phyloP scores from a whole-genome alignment of 2,329 filamentous ascomycete genomes.

The Aspergillus cejpii region DNA sequence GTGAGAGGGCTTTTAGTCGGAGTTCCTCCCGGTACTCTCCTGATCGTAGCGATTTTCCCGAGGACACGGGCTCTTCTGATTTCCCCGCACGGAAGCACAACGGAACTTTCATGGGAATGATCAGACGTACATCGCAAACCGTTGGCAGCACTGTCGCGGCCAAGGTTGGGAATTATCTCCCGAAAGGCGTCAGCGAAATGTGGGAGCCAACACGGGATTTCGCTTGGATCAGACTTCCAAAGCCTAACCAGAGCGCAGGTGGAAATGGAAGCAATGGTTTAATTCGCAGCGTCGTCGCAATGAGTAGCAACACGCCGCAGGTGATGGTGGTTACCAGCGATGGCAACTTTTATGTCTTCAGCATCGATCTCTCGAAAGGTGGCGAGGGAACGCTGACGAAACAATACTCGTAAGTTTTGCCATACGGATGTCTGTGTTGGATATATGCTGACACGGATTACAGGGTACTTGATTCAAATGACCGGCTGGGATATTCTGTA shows the following conservation, averaged over 20 bases:
- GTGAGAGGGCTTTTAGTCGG: constrained; percentile 23
- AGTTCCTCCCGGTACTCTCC: constrained; percentile 24
- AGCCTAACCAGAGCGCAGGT: constrained; percentile 40
- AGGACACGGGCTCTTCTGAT: constrained; percentile 29
- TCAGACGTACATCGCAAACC: constrained; percentile 89
- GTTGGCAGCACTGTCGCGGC: constrained; percentile 84
- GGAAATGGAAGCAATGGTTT: constrained; percentile 46
- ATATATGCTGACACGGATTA: constrained; percentile 4
- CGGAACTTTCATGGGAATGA: constrained; percentile 80
- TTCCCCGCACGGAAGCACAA: constrained; percentile 46
- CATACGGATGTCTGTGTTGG: neutral
- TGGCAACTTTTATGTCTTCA: constrained; percentile 89
- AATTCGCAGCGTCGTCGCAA: constrained; percentile 86
- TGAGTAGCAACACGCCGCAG: constrained; percentile 89
- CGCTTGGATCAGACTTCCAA: constrained; percentile 90
- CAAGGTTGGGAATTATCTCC: constrained; percentile 84
- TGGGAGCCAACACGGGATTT: constrained; percentile 95
- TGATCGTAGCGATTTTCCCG: constrained; percentile 28
- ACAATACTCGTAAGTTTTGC: constrained; percentile 75
- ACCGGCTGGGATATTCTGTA: constrained; percentile 34
- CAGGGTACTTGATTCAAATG: constrained; percentile 42
- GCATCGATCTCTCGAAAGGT: constrained; percentile 87
- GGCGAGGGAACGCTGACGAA: constrained; percentile 88
- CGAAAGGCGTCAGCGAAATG: constrained; percentile 90
- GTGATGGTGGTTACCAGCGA: constrained; percentile 98